Conservation (phyloP, 495 filamentous ascomycete genomes). For the Neurospora terricola region DNA sequence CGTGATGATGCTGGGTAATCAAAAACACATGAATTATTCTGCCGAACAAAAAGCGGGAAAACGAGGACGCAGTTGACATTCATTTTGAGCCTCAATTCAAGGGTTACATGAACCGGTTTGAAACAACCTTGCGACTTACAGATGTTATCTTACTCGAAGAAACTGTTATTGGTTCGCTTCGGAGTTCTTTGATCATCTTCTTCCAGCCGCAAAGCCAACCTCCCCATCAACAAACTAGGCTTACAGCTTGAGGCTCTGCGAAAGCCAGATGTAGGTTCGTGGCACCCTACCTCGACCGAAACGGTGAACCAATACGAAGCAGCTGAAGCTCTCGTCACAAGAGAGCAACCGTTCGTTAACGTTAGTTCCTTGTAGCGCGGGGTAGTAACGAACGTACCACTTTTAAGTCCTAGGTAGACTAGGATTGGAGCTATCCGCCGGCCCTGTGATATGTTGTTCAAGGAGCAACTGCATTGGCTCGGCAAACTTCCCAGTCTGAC, state of each 20-base stretch:
- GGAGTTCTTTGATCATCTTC: neutral
- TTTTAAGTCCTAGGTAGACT: neutral
- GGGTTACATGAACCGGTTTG: neutral
- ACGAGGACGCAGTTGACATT: neutral
- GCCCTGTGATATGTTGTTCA: neutral
- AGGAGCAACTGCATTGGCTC: neutral
- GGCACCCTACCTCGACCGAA: neutral
- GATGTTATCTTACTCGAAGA: neutral
- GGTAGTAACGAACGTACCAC: neutral
- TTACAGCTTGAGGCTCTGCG: neutral
- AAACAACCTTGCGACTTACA: neutral
- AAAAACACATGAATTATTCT: neutral
- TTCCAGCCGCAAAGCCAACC: neutral
- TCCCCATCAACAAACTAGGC: neutral
- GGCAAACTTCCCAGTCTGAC: neutral
- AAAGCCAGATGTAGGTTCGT: neutral
- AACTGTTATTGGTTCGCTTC: neutral
- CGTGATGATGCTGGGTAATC: neutral
- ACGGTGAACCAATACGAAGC: neutral
- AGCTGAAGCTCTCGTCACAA: neutral
- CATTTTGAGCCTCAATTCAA: neutral
- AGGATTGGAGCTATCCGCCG: neutral
- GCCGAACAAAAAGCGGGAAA: neutral
- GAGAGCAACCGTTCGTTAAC: neutral
- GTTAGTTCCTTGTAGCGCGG: neutral